phyloP scores from a whole-genome alignment of 2,329 filamentous ascomycete species.

The Colletotrichum scovillei region DNA sequence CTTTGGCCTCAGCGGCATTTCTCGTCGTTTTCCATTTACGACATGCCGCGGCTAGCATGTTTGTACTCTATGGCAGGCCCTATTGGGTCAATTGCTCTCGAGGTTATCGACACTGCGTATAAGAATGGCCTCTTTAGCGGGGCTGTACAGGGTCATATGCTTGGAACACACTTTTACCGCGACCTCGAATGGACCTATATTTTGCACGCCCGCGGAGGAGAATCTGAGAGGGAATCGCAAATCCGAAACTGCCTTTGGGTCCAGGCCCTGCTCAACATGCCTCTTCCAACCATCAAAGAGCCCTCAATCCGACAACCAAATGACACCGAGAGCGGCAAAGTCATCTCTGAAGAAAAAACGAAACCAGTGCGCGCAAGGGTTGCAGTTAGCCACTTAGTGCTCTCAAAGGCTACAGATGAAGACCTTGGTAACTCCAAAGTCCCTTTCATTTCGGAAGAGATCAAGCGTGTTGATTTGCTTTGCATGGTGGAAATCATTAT shows the following conservation, averaged over 20 bases:
- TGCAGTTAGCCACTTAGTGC: not conserved
- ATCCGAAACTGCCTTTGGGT: constrained; percentile 38
- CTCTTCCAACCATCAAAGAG: not conserved
- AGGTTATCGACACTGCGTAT: not conserved
- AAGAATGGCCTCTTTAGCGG: not conserved
- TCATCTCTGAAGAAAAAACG: not conserved
- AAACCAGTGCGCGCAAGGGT: not conserved
- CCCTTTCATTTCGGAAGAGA: not conserved
- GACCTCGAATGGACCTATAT: not conserved
- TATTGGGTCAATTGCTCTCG: constrained; percentile 36
- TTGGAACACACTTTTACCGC: not conserved
- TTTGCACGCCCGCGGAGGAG: not conserved
- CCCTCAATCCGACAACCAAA: not conserved
- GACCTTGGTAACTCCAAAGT: not conserved
- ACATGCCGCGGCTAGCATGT: constrained; percentile 21
- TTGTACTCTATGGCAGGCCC: constrained; percentile 39
- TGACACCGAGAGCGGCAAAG: not conserved
- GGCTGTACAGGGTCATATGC: not conserved
- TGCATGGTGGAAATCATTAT: not conserved
- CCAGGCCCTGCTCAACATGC: constrained; percentile 22
- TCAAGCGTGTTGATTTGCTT: not conserved
- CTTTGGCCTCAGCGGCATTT: constrained; percentile 39
- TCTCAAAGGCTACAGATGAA: not conserved
- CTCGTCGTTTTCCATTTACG: constrained; percentile 16
- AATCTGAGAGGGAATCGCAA: constrained; percentile 13